These are phyloP conservation scores for Tetradesmus obliquus DNA, from an alignment of 139 green algal genomes.

Conservation along the genomic window DNA sequence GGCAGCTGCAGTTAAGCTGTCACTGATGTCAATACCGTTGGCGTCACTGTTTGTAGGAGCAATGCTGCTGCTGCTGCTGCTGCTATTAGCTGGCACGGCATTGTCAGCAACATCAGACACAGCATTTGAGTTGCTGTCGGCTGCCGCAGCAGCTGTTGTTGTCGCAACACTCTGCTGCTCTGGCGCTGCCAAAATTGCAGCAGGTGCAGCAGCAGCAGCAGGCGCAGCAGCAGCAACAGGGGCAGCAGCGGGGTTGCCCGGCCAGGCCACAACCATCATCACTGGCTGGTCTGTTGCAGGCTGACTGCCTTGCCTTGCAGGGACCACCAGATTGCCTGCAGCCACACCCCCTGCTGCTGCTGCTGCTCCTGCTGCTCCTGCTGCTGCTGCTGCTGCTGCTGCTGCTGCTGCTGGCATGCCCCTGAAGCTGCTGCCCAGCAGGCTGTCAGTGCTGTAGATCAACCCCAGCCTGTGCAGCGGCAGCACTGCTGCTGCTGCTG, in stretches of 20 bases:
- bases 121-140: too few relatives aligned
- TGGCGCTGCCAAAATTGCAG: too few relatives aligned
- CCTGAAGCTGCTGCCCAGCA: neutral
- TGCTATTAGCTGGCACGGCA: neutral
- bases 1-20: neutral
- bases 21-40: neutral
- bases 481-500: neutral
- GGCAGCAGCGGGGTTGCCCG: too few relatives aligned
- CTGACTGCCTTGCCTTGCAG: neutral
- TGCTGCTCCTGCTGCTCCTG: neutral
- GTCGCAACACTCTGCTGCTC: too few relatives aligned
- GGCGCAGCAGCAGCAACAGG: neutral
- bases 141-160: too few relatives aligned
- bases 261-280: neutral
- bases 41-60: neutral
- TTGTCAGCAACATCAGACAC: too few relatives aligned
- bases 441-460: neutral
- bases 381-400: neutral
- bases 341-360: neutral
- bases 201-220: neutral
- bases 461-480: neutral
- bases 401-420: neutral
- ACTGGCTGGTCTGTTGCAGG: neutral
- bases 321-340: neutral
- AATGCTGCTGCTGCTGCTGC: neutral